Conservation (phyloP, 169 alveolate species). For the Cyclospora cayetanensis region DNA sequence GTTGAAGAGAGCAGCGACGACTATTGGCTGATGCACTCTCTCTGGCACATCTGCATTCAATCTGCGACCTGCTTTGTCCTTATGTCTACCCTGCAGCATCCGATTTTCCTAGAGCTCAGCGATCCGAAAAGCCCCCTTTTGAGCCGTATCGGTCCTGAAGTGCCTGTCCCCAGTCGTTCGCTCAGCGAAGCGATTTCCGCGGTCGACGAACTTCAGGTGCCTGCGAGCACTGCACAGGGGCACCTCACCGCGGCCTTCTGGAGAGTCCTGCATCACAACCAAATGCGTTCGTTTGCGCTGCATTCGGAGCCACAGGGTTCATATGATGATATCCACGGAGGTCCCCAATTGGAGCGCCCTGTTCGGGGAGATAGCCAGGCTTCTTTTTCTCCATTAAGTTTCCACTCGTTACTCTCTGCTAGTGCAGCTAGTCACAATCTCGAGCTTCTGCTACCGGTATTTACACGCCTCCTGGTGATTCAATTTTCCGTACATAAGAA, state of each 20-base stretch:
- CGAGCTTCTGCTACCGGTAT: slow-evolving; percentile 7
- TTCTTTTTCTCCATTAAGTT: too few species aligned
- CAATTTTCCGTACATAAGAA: background rate
- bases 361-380: too few species aligned
- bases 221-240: background rate
- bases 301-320: background rate
- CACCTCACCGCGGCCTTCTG: slow-evolving; percentile 33
- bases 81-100: background rate
- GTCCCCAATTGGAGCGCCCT: background rate
- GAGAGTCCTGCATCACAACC: slow-evolving; percentile 23
- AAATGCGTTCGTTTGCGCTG: background rate
- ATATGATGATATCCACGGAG: background rate
- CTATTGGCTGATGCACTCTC: slow-evolving; percentile 32
- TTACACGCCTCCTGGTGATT: background rate
- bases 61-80: slow-evolving; percentile 13
- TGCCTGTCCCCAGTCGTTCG: background rate
- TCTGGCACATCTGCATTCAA: slow-evolving; percentile 19
- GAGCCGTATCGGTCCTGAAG: too few species aligned
- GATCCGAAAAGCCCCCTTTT: background rate
- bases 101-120: background rate
- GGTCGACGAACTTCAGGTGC: background rate
- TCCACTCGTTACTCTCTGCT: too few species aligned
- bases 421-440: too few species aligned
- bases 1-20: background rate
- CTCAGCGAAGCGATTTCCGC: slow-evolving; percentile 19